Evolutionary conservation across 805 yeast species (phyloP).

Genomic region (Ogataea nonfermentans): DNA sequence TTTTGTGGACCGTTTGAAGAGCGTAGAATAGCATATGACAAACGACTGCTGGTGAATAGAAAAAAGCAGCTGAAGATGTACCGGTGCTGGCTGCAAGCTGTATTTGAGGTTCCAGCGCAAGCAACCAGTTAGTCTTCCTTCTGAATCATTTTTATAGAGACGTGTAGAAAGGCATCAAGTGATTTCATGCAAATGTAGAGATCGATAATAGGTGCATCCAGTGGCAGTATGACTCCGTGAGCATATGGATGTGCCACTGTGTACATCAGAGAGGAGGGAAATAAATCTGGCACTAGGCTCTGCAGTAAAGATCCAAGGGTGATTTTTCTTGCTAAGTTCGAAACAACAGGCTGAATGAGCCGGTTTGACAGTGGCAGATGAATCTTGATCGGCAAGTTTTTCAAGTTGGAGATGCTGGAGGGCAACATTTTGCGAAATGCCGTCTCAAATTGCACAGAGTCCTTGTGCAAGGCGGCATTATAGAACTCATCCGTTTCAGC

Average conservation of each 20-base stretch:
- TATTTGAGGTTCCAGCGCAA: conserved; percentile 47
- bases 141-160: conserved; percentile 41
- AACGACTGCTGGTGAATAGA: conserved; percentile 86
- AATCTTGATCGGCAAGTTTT: conserved; percentile 48
- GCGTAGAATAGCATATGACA: conserved; percentile 79
- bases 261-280: conserved; percentile 39
- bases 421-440: conserved; percentile 31
- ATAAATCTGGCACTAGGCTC: conserved; percentile 43
- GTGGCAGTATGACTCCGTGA: conserved; percentile 56
- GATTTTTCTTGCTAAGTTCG: conserved; percentile 11
- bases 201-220: conserved; percentile 43
- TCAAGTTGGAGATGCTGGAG: conserved; percentile 22
- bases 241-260: conserved; percentile 43
- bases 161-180: conserved; percentile 67
- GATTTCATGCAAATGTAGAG: conserved; percentile 46
- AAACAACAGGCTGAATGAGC: conserved; percentile 34
- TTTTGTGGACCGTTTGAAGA: conserved; percentile 67
- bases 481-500: conserved; percentile 58
- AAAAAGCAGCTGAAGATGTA: conserved; percentile 94
- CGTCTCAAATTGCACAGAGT: conserved; percentile 24
- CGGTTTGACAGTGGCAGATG: conserved; percentile 40
- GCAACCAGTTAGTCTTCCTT: conserved; percentile 3
- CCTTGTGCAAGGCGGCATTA: conserved; percentile 37
- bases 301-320: conserved; percentile 43
- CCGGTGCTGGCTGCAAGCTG: conserved; percentile 95